Evolutionary conservation across 2,329 filamentous ascomycete genomes (phyloP).

Genomic region (Epichloe sp.): DNA sequence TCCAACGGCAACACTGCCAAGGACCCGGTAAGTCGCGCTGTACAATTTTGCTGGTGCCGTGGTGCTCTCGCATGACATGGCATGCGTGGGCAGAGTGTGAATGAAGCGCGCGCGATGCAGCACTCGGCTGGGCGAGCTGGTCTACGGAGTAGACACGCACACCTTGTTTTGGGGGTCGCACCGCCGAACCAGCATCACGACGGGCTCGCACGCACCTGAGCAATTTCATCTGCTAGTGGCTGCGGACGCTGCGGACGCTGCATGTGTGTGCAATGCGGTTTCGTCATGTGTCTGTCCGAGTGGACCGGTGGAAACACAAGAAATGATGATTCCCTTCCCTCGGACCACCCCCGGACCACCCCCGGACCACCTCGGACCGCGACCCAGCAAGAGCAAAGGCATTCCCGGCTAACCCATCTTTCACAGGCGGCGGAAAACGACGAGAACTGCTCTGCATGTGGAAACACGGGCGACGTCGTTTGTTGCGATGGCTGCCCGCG

Average conservation of each 20-base stretch:
- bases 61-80: not conserved
- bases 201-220: not conserved
- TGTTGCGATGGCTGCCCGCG: slow-evolving; percentile 89
- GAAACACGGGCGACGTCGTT: slow-evolving; percentile 69
- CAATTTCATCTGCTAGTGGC: slow-evolving; percentile 1
- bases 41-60: not conserved
- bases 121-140: no score
- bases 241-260: slow-evolving; percentile 1
- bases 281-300: not conserved
- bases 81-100: not conserved
- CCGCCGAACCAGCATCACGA: slow-evolving; percentile 1
- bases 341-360: not conserved
- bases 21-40: slow-evolving; percentile 36
- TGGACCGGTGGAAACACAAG: not conserved
- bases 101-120: not conserved
- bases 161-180: no score
- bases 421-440: slow-evolving; percentile 53
- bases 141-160: no score
- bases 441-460: slow-evolving; percentile 80
- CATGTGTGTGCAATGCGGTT: slow-evolving; percentile 1
- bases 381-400: not conserved
- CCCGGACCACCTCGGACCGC: not conserved
- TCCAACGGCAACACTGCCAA: slow-evolving; percentile 36
- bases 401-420: slow-evolving; percentile 19
- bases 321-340: not conserved